phyloP scores from a whole-genome alignment of 1,284 basidiomycete genomes.

The Ceratobasidium papillatum region DNA sequence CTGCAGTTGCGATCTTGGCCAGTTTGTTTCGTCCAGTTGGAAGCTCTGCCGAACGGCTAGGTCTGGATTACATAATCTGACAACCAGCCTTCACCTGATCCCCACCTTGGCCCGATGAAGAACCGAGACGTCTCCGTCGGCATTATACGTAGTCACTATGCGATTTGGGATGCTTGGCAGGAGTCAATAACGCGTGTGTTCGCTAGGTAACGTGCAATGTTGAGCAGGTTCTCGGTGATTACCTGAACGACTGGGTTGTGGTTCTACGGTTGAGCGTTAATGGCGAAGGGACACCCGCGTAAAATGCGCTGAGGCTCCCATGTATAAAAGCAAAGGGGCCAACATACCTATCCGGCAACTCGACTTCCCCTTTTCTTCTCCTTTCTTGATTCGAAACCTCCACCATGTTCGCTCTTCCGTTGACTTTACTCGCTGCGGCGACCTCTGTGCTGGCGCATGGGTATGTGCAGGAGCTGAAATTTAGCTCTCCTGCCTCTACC shows the following conservation, averaged over 20 bases:
- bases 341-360: neutral
- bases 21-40: neutral
- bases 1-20: neutral
- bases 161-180: neutral
- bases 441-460: constrained; percentile 50
- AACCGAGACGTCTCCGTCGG: constrained; percentile 17
- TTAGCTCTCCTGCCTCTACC: constrained; percentile 29
- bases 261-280: neutral
- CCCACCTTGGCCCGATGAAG: constrained; percentile 1
- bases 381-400: neutral
- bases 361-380: neutral
- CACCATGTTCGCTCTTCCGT: constrained; percentile 7
- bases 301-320: neutral
- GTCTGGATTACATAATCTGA: constrained; percentile 8
- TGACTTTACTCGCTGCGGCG: constrained; percentile 8
- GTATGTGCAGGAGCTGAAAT: constrained; percentile 53
- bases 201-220: neutral
- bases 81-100: neutral
- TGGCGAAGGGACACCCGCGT: neutral
- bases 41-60: neutral
- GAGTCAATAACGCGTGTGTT: neutral
- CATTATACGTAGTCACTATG: neutral
- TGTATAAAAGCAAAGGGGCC: neutral
- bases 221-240: neutral
- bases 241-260: neutral